Conservation (phyloP, 164 flowering plant species). For the Brasenia schreberi region DNA sequence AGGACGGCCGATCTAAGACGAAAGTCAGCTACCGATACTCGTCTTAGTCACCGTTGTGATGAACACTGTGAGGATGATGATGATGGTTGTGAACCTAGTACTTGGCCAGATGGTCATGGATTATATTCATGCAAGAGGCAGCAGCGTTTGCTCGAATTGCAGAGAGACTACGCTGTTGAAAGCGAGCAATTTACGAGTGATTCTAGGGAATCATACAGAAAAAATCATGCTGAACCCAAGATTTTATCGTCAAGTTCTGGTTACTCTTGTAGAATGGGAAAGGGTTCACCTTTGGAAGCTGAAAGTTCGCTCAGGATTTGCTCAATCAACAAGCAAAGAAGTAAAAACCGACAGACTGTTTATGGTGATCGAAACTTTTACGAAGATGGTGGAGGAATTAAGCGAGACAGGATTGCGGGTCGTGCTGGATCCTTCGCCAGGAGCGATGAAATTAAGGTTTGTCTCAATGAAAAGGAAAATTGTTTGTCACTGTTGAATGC, state of each 20-base stretch:
- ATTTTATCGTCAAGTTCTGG: too few relatives aligned
- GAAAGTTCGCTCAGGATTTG: not conserved
- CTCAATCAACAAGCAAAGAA: not conserved
- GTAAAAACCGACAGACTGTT: not conserved
- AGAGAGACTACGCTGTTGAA: not conserved
- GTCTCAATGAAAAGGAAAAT: constrained; percentile 11
- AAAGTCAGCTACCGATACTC: not conserved
- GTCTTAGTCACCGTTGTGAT: not conserved
- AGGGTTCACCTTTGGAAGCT: too few relatives aligned
- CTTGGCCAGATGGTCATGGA: not conserved
- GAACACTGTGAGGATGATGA: not conserved
- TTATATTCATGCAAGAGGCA: not conserved
- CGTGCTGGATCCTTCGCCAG: not conserved
- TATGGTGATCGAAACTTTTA: not conserved
- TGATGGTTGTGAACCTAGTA: not conserved
- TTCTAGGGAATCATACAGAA: too few relatives aligned
- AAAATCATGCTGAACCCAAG: too few relatives aligned
- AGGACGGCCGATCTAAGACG: not conserved
- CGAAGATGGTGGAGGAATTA: too few relatives aligned
- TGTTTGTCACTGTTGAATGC: constrained; percentile 6
- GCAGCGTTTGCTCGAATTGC: not conserved
- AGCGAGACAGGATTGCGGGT: too few relatives aligned
- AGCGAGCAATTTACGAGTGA: not conserved
- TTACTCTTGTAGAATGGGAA: too few relatives aligned
- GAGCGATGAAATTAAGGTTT: not conserved